Base-by-base conservation (phyloP, 768 basidiomycete species). In the Neoboletus magnificus region DNA sequence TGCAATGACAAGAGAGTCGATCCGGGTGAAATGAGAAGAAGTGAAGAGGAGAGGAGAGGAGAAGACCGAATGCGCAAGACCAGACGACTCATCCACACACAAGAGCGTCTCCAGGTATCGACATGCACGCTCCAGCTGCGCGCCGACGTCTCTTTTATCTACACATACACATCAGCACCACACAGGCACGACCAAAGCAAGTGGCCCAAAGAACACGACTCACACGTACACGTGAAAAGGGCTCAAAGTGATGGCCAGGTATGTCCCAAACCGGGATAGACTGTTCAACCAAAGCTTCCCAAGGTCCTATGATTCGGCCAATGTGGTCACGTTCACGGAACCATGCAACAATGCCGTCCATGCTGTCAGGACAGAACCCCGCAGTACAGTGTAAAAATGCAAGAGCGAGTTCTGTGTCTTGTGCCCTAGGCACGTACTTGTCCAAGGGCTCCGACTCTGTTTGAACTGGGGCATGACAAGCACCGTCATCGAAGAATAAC, bases 161-260 rank as follows among this genome's bases (percentile, higher is more conserved):
- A 54, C 12, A 1, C 43, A 22, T 5, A 1, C 20, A 0, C 20
- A 18, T 58, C 41, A 61, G 57, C 23, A 41, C 15, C 18, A 33
- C 23, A 0, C 25, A 41, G 20, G 4, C 10, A 20, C 9, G 6
- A 32, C 3, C 27, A 5, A 27, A 3, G 5, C 12, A 20, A 27
- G n/a, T n/a, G n/a, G n/a, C n/a, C n/a, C n/a, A 22, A 20, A 40
- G 8, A 20, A 18, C 4, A 12, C 16, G 22, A 67, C 81, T 61
- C 55, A 88, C 87, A 63, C 84, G 78, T 10, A 59, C 56, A 10
- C 68, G 56, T 43, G 77, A 72, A 64, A 89, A 89, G 0, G 79
- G 74, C 58, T 79, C 67, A 56, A 89, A 88, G 58, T 89, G 87
- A 65, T 88, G 69, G 0, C 87, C 87, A 0, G 86, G 82, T 4